Evolutionary conservation across 345 rosid genomes (phyloP).

Genomic region (Citrus trifoliata): DNA sequence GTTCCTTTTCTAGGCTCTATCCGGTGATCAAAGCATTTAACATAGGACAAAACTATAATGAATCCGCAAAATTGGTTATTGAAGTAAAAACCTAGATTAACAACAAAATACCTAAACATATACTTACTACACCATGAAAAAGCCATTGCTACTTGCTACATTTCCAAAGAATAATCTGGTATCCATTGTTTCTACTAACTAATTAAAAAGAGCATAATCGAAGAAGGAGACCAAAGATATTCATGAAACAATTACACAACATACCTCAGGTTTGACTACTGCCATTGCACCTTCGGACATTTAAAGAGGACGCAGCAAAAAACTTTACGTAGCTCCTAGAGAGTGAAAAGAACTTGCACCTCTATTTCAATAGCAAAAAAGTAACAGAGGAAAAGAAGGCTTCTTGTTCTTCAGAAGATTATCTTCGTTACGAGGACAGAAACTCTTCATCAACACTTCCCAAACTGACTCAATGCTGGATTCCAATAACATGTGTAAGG

Average conservation of each 20-base stretch:
- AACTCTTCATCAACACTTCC: constrained; percentile 22
- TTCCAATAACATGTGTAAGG: constrained; percentile 13
- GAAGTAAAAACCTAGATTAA: not conserved
- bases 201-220: not conserved
- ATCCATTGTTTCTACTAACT: not conserved
- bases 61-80: not conserved
- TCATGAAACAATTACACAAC: not conserved
- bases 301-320: constrained; percentile 14
- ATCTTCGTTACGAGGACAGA: constrained; percentile 15
- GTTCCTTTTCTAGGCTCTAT: not conserved
- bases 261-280: constrained; percentile 59
- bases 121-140: not conserved
- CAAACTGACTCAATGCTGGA: constrained; percentile 16
- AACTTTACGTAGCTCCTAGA: constrained; percentile 1
- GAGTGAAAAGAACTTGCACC: constrained; percentile 6
- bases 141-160: not conserved
- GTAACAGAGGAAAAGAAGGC: constrained; percentile 9
- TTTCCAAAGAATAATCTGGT: not conserved
- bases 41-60: not conserved
- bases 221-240: not conserved
- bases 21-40: not conserved
- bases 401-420: constrained; percentile 20
- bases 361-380: constrained; percentile 17
- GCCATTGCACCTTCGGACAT: constrained; percentile 56
- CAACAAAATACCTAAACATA: not conserved